Percentiles rank a stretch among this genome's conserved stretches.
Evolutionary conservation across 441 rosid genomes (phyloP).

Genomic region (Biscutella auriculata): DNA sequence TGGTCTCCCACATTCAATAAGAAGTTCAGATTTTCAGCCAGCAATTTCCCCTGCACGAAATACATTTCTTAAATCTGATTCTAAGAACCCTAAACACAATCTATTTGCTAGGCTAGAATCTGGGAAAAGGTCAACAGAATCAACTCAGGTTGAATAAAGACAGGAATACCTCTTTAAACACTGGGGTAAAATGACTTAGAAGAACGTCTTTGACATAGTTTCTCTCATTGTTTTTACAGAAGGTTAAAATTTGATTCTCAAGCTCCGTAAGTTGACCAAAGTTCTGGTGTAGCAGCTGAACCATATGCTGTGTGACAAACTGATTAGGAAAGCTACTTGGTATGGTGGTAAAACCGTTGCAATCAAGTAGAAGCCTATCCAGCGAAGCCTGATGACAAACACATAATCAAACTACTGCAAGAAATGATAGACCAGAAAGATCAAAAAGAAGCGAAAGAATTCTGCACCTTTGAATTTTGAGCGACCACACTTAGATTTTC

Average conservation of each 20-base stretch:
- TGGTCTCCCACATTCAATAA: constrained; percentile 17
- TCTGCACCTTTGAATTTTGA: constrained; percentile 59
- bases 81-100: constrained; percentile 5
- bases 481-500: constrained; percentile 46
- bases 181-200: constrained; percentile 36
- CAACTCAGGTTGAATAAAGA: neutral
- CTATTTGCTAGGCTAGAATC: neutral
- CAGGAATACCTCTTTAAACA: constrained; percentile 46
- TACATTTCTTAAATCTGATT: neutral
- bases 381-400: constrained; percentile 40
- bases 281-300: constrained; percentile 38
- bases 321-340: constrained; percentile 25
- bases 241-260: constrained; percentile 39
- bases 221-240: constrained; percentile 33
- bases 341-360: constrained; percentile 27
- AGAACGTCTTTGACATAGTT: constrained; percentile 36
- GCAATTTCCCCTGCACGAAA: constrained; percentile 46
- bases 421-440: neutral
- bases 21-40: constrained; percentile 39
- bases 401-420: constrained; percentile 23
- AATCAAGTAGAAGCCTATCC: constrained; percentile 47
- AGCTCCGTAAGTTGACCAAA: constrained; percentile 51
- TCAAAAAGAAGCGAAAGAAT: constrained; percentile 2
- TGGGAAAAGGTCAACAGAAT: neutral
- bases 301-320: constrained; percentile 42